These are phyloP conservation scores for Plasmopara viticola DNA, from an alignment of 352 stramenopile genomes.

Conservation along the genomic window DNA sequence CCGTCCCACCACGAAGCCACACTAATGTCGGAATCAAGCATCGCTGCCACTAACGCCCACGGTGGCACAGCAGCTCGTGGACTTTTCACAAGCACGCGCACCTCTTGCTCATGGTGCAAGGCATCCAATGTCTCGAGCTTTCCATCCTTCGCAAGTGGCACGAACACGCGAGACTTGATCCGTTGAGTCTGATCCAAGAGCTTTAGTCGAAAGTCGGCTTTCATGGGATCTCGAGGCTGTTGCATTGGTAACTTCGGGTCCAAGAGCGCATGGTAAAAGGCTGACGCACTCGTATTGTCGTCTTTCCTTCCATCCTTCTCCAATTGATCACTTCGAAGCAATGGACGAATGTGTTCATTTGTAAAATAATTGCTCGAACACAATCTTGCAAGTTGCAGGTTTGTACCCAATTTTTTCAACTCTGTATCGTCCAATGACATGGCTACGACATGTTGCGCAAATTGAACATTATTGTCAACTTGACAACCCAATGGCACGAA, in stretches of 20 bases:
- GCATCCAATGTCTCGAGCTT: conserved; percentile 2
- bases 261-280: conserved; percentile 46
- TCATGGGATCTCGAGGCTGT: conserved; percentile 27
- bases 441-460: conserved; percentile 63
- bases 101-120: conserved; percentile 11
- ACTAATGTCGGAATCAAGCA: conserved; percentile 56
- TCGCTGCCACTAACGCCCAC: conserved; percentile 53
- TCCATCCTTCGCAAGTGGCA: conserved; percentile 13
- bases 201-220: conserved; percentile 23
- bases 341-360: conserved; percentile 25
- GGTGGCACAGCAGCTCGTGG: conserved; percentile 47
- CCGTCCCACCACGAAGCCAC: conserved; percentile 79
- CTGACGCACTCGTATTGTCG: conserved; percentile 21
- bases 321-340: conserved; percentile 33
- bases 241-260: conserved; percentile 28
- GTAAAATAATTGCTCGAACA: conserved; percentile 69
- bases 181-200: conserved; percentile 1
- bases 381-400: conserved; percentile 50
- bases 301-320: conserved; percentile 31
- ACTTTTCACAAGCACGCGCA: conserved; percentile 55
- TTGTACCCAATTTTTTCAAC: conserved; percentile 35
- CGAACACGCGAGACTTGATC: conserved; percentile 18
- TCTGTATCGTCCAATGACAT: conserved; percentile 43
- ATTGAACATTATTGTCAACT: conserved; percentile 70
- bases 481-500: conserved; percentile 73